Evolutionary conservation across 345 rosid genomes (phyloP), one percentile per base, ranked within the genome.

Genomic region (Lumnitzera littorea): DNA sequence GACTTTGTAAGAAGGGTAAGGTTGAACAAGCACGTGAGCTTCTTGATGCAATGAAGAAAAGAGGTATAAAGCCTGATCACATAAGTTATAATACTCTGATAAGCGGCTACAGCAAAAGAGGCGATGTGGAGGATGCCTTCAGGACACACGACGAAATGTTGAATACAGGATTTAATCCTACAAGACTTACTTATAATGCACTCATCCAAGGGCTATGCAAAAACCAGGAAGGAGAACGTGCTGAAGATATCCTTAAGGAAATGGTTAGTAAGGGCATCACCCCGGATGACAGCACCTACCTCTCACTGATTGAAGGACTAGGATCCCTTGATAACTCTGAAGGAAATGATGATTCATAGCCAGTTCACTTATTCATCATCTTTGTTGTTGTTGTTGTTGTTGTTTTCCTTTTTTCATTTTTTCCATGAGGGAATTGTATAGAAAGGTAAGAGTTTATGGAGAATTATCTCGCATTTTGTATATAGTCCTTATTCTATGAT

Each of bases 11-110:
- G 73, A 82, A 81, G 72, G 97, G 92, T 2, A 94, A 80, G 64
- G 87, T 94, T 2, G 87, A 90, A 71, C 84, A 84, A 80, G 99
- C 99, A 65, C 86, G 96, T 58, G 81, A 76, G 65, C 78, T 90
- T 61, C 82, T 94, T 43, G 82, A 75, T n/a, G 86, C 77, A 73
- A 94, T 86, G 96, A 84, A 88, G 76, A 76, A 68, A 62, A 73
- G 88, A 68, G 97, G 95, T 51, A 86, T 94, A 54, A 79, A 74
- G 69, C 97, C 96, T 29, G 99, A 90, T 56, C 82, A 84, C 51
- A 24, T 88, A 64, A 90, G 89, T 75, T 94, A 84, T 68, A 94
- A 88, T 70, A 88, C 99, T 49, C 71, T 94, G 17, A 90, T 90
- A 59, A 90, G 96, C 67, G 97, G 91, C 23, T 83, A 94, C 64